Evolutionary conservation across 768 basidiomycete species (phyloP), one percentile per base, ranked within the genome.

Genomic region (Xerocomellus dryophilus): DNA sequence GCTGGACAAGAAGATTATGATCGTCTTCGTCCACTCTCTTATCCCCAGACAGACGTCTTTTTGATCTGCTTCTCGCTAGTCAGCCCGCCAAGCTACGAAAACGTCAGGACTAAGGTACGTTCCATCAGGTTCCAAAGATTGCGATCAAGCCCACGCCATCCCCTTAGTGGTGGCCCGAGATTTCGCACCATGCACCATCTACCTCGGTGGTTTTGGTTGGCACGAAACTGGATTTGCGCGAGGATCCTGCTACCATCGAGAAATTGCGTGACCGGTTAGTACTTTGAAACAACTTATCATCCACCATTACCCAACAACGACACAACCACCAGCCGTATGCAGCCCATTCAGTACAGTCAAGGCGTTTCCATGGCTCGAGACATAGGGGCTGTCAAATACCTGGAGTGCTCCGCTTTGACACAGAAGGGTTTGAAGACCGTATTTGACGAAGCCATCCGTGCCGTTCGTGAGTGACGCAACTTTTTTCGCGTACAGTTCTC

Each of bases 1-100:
- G 97, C 97, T 34, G 97, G 97, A 61, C 97, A 99, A 75, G 97
- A 99, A 74, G 96, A 99, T 78, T 99, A 96, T 70, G 93, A 96
- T 76, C 88, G 97, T 41, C 88, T 99, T 63, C 87, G 97, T 63
- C 97, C 97, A 47, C 82, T 99, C 64, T 96, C 93, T 59, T 99
- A 99, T 76, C 97, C 97, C 23, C 97, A 98, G 75, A 98, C 97
- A 40, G 96, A 99, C 72, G 94, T 99, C 54, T 99, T 99, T 78
- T 79, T 99, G 74, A 95, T 99, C 70, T 99, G 97, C 73, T 99
- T 99, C 78, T 96, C 93, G 45, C 83, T 99, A 57, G 96, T 98
- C 69, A 93, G 90, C 68, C 97, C 97, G 35, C 96, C 97, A 21
- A 93, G 90, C 74, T 98, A 93, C 71, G 96, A 99, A 75, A 99